Evolutionary conservation across 2,329 filamentous ascomycete species (phyloP).

Genomic region (Pestalotiopsis fici): DNA sequence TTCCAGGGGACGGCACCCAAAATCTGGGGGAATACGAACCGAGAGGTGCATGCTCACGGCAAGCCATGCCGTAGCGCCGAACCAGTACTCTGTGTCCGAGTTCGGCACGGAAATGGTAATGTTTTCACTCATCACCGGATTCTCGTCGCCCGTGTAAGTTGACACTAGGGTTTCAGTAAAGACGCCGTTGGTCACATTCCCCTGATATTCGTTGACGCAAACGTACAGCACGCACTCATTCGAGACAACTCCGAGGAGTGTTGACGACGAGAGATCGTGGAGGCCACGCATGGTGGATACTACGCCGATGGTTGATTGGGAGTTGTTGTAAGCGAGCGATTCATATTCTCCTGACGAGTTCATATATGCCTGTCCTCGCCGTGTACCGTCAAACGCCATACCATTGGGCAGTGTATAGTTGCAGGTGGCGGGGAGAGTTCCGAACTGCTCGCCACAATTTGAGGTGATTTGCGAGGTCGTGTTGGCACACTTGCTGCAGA

Average conservation of each 20-base stretch:
- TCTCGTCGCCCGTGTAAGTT: background rate
- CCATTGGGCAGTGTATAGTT: conserved; percentile 12
- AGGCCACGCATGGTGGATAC: conserved; percentile 12
- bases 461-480: conserved; percentile 11
- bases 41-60: background rate
- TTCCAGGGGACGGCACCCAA: too few species aligned
- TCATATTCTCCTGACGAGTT: conserved; percentile 3
- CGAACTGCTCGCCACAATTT: background rate
- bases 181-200: conserved; percentile 10
- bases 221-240: conserved; percentile 15
- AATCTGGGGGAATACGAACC: background rate
- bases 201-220: conserved; percentile 14
- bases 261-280: conserved; percentile 7
- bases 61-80: background rate
- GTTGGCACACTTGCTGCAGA: conserved; percentile 15
- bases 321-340: conserved; percentile 12
- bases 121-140: background rate
- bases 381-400: background rate
- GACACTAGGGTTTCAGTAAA: conserved; percentile 11
- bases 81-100: background rate
- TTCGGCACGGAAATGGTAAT: conserved; percentile 11
- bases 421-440: background rate
- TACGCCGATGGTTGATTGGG: conserved; percentile 11
- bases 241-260: conserved; percentile 10
- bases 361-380: conserved; percentile 9